A percentile compares a stretch with the other conserved stretches of the same genome.
These are phyloP conservation scores for Chamaecrista fasciculata DNA, from an alignment of 306 rosid species.

Conservation along the genomic window DNA sequence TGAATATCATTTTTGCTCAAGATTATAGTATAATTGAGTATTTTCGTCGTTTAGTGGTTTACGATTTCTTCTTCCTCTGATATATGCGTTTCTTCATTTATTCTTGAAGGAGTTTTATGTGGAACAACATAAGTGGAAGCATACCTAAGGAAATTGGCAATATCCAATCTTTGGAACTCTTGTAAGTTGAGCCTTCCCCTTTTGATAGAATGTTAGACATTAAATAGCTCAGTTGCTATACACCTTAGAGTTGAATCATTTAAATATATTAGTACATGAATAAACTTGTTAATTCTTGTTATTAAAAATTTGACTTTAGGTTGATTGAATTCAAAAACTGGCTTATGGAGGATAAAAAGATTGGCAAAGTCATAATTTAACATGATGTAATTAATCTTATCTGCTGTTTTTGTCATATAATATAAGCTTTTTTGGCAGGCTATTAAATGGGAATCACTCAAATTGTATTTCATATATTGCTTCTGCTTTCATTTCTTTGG, in stretches of 20 bases:
- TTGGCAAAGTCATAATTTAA: constrained; percentile 5
- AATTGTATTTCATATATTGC: no score
- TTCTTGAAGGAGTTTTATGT: constrained; percentile 80
- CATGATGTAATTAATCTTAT: neutral
- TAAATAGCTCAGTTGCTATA: neutral
- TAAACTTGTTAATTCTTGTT: neutral
- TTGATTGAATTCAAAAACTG: neutral
- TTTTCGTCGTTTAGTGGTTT: constrained; percentile 15
- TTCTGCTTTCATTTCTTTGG: no score
- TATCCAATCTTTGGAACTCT: constrained; percentile 58
- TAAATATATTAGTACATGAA: neutral
- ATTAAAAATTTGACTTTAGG: no score
- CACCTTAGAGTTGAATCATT: neutral
- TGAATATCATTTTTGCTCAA: constrained; percentile 19
- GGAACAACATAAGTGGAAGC: constrained; percentile 71
- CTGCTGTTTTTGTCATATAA: constrained; percentile 21
- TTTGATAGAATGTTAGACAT: neutral
- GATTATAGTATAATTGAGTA: constrained; percentile 14
- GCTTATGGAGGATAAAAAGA: neutral
- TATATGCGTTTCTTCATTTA: constrained; percentile 16
- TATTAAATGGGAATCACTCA: constrained; percentile 71
- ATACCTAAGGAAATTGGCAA: constrained; percentile 90
- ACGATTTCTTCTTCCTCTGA: constrained; percentile 29
- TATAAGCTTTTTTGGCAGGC: constrained; percentile 49
- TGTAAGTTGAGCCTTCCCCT: constrained; percentile 52